Evolutionary conservation across 2,329 filamentous ascomycete species (phyloP), one percentile per base, ranked within the genome.

Genomic region (Escovopsis sp.): DNA sequence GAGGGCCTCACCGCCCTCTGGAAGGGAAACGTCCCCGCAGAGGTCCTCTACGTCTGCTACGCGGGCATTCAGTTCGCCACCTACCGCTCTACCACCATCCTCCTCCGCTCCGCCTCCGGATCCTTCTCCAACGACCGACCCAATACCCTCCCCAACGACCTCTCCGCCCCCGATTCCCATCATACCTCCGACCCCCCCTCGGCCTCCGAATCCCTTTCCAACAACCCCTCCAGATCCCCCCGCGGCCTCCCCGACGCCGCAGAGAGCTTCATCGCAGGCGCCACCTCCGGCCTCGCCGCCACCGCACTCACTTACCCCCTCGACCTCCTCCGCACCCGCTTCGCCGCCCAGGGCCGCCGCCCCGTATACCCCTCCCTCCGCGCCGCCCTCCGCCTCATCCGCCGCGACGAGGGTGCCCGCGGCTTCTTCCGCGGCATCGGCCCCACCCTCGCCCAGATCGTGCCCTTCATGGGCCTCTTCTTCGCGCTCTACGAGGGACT

Each of bases 11-110:
- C 79, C 35, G 81, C 76, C 21, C 70, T 98, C 44, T 98, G 90
- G 90, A 96, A 96, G 66, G 90, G 90, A 54, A 98, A 98, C 54
- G 76, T 98, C 39, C 87, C 90, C 27, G 90, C 90, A 35, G 90
- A 96, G 66, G 62, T 90, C 43, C 76, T 98, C 62, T 98, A 98
- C 62, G 69, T 98, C 45, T 79, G 76, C 56, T 98, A 96, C 61
- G 79, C 84, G 43, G 81, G 81, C 42, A 66, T 83, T 25, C 90
- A 98, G 58, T 98, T 98, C 66, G 79, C 82, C 21, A 68, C 82
- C 19, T 98, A 98, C 63, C 79, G 85, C 38, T 75, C 74, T 35
- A 69, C 74, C 17, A 82, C 81, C 2, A 61, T 83, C 43, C 60
- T 76, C 17, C 68, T 94, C 9, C 69, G 44, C 54, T 71, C 10